A percentile compares a stretch with the other conserved stretches of the same genome.
Conservation (phyloP, 140 eudicot species). For the Oenanthe javanica region DNA sequence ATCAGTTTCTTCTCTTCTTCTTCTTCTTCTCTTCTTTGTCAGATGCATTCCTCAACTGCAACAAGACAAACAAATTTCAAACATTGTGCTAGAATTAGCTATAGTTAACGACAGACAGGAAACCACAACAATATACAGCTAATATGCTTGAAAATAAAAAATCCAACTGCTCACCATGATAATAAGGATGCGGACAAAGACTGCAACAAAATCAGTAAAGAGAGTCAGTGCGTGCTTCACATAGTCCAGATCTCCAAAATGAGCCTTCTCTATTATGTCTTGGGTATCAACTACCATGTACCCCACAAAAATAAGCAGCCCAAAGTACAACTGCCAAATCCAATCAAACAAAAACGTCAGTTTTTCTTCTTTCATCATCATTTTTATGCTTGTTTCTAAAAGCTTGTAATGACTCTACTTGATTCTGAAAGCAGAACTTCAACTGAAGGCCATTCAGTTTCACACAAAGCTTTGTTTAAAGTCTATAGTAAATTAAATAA, state of each 20-base stretch:
- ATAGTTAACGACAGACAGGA: background rate
- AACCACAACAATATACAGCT: background rate
- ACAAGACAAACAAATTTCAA: background rate
- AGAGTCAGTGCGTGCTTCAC: slow-evolving; percentile 85
- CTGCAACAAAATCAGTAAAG: slow-evolving; percentile 80
- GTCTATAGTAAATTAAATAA: background rate
- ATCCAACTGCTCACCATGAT: slow-evolving; percentile 20
- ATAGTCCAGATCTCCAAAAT: slow-evolving; percentile 79
- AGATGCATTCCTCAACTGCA: slow-evolving; percentile 8
- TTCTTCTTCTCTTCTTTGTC: slow-evolving; percentile 8
- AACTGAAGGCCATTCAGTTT: background rate
- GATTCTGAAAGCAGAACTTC: background rate
- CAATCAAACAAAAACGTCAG: background rate
- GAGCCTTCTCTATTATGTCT: slow-evolving; percentile 82
- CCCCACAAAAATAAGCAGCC: slow-evolving; percentile 84
- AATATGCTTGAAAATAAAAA: background rate
- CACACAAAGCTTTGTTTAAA: background rate
- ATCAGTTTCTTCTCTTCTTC: slow-evolving; percentile 17
- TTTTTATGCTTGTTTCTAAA: background rate
- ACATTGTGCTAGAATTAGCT: background rate
- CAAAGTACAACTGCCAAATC: slow-evolving; percentile 68
- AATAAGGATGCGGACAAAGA: slow-evolving; percentile 75
- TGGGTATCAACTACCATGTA: slow-evolving; percentile 95
- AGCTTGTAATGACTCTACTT: background rate
- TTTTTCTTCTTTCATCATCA: background rate